Base-by-base conservation (phyloP, 176 grass and related monocot species). In the Oryza nivara region DNA sequence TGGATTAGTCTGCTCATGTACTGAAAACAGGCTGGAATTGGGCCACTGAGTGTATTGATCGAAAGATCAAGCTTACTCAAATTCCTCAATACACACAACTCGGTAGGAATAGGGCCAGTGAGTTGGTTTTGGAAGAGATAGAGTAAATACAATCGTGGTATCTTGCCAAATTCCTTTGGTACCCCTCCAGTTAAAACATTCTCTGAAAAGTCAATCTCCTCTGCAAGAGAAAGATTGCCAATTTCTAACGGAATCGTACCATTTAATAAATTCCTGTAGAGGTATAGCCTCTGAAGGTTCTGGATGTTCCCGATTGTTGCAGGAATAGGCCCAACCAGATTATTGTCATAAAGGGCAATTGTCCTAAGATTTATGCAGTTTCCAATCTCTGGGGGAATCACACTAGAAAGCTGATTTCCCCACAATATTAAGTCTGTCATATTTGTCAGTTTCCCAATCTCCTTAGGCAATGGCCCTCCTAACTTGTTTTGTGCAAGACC, bases 1-100 rank as follows among this genome's bases (percentile, higher is more conserved):
- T 99, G 97, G 67, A 82, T 92, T 41, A 99, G 72, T 46, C 73
- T 82, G 67, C 80, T 93, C 83, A 99, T 88, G 89, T 96, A 94
- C 83, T 99, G 97, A 46, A 99, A 96, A 64, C 92, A 68, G 2
- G 52, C 10, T 46, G 97, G 97, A 84, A 99, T 99, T 2, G 81
- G 46, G 22, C 93, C 97, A 60, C 67, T 92, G 80, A 99, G 94
- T 84, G 70, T 77, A 85, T 99, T 99, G 78, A 96, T 99, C 0
- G 97, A 99, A 72, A 99, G 87, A 92, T 96, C 97, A 88, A 99
- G 93, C 74, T 94, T 99, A 54, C 78, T 94, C 82, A 99, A 89
- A 68, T 91, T 99, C 76, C 34, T 89, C 68, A 99, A 75, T 72
- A 78, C 81, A 86, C 77, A 94, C 41, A 99, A 73, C 72, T 96